Evolutionary conservation across 2,329 filamentous ascomycete genomes (phyloP).

Genomic region (Paraphaeosphaeria minitans): DNA sequence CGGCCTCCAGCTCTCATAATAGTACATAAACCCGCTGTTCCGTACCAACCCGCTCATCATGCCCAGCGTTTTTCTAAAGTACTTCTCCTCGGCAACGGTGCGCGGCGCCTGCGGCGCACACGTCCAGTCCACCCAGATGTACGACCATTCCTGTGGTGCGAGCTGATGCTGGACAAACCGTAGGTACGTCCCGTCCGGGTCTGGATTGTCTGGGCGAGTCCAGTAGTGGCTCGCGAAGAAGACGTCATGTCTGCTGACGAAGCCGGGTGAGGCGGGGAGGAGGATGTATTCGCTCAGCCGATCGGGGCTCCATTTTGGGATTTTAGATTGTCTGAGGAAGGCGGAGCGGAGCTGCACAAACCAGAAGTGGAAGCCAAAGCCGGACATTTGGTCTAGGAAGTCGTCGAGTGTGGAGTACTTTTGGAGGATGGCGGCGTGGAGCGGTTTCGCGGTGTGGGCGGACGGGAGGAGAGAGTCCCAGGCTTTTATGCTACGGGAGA

Average conservation of each 20-base stretch:
- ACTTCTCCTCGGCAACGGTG: conserved; percentile 18
- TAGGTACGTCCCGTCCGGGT: conserved; percentile 17
- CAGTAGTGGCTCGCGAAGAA: conserved; percentile 38
- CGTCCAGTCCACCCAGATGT: conserved; percentile 36
- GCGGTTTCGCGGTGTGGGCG: background rate
- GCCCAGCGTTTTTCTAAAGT: conserved; percentile 24
- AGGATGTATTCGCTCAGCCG: conserved; percentile 29
- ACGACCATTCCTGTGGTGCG: conserved; percentile 24
- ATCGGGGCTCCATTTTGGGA: conserved; percentile 19
- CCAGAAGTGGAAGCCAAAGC: conserved; percentile 8
- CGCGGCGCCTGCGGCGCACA: conserved; percentile 33
- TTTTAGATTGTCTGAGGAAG: conserved; percentile 17
- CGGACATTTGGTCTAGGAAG: background rate
- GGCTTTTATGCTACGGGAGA: conserved; percentile 17
- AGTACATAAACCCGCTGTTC: conserved; percentile 21
- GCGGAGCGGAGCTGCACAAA: conserved; percentile 21
- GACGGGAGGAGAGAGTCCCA: conserved; percentile 13
- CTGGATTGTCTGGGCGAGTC: conserved; percentile 25
- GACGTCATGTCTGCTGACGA: conserved; percentile 22
- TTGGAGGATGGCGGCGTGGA: background rate
- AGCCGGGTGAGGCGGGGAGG: conserved; percentile 24
- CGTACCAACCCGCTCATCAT: conserved; percentile 21
- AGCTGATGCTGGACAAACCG: conserved; percentile 22
- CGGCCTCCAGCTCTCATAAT: conserved; percentile 30
- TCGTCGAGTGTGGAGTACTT: background rate